Conservation (phyloP, 2,329 filamentous ascomycete genomes). For the Penicillium sp. region DNA sequence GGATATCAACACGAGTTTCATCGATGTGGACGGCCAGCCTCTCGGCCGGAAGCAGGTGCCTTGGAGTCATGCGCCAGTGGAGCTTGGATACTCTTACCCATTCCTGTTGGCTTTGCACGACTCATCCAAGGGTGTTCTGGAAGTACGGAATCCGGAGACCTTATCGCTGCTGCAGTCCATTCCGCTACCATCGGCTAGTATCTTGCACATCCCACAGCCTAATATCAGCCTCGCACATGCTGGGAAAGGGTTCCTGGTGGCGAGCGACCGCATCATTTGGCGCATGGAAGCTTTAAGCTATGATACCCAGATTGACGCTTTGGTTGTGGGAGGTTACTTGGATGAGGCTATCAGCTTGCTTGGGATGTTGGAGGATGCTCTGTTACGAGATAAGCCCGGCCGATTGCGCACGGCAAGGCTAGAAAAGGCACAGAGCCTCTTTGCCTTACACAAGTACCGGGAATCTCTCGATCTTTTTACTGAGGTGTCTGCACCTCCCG, state of each 20-base stretch:
- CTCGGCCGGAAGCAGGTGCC: constrained; percentile 85
- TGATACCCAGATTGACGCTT: constrained; percentile 79
- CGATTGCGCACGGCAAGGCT: constrained; percentile 85
- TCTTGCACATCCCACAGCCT: constrained; percentile 87
- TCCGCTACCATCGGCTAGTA: constrained; percentile 73
- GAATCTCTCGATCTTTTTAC: constrained; percentile 89
- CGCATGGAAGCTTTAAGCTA: constrained; percentile 93
- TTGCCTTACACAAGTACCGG: constrained; percentile 77
- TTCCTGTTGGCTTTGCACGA: constrained; percentile 87
- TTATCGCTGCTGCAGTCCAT: constrained; percentile 86
- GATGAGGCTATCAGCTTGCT: constrained; percentile 92
- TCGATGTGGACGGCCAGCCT: constrained; percentile 77
- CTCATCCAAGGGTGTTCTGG: constrained; percentile 76
- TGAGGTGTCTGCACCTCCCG: constrained; percentile 83
- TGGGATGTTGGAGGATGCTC: constrained; percentile 85
- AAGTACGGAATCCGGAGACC: constrained; percentile 90
- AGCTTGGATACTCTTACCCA: constrained; percentile 93
- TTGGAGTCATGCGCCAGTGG: constrained; percentile 84
- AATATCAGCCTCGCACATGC: constrained; percentile 93
- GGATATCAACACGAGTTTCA: constrained; percentile 92
- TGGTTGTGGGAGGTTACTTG: constrained; percentile 70
- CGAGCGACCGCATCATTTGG: constrained; percentile 89
- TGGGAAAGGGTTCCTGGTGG: constrained; percentile 91
- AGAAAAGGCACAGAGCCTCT: constrained; percentile 82
- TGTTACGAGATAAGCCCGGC: constrained; percentile 77